Evolutionary conservation across 768 basidiomycete species (phyloP), one percentile per base, ranked within the genome.

Genomic region (Chiua virens): DNA sequence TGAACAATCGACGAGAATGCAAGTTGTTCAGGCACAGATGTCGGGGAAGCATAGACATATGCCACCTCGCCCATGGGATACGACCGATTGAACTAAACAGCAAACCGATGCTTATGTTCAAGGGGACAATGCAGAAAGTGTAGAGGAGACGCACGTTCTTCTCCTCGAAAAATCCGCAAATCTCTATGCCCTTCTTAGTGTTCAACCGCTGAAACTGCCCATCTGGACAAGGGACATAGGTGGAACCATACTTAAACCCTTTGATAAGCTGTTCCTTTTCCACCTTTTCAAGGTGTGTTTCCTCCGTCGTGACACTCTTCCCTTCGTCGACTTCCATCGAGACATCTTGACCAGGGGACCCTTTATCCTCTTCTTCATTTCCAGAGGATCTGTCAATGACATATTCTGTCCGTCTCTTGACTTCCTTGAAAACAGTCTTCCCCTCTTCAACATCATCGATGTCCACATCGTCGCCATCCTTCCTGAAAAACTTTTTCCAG

Each of bases 191-290:
- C 60, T 85, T 87, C 62, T 73, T 79, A 1, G 92, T 89, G n/a
- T 74, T 71, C 35, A 97, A 72, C 54, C 74, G 79, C 27, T 81
- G 80, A 59, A 93, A 96, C 47, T 86, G 83, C n/a, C 84, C 90
- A 45, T 92, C 90, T 3, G 90, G 88, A 68, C 87, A 86, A 1
- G 91, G 92, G 3, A 83, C 87, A 68, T 92, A 94, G 1, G 89
- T 87, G 3, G 91, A 79, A 18, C 95, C 95, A 61, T 97, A 96
- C 70, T 89, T 89, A 75, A 89, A 95, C 2, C 91, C 92, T 56
- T 77, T 73, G 21, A 91, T 75, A 8, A 94, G 81, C 34, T 92
- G 79, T 58, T 91, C 87, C 68, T 87, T 87, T 64, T 89, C 85
- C 7, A 90, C 80, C 53, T 78, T 80, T 60, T 81, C 77, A 22